Conservation (phyloP, 2,329 filamentous ascomycete species). For the Aspergillus japonicus region DNA sequence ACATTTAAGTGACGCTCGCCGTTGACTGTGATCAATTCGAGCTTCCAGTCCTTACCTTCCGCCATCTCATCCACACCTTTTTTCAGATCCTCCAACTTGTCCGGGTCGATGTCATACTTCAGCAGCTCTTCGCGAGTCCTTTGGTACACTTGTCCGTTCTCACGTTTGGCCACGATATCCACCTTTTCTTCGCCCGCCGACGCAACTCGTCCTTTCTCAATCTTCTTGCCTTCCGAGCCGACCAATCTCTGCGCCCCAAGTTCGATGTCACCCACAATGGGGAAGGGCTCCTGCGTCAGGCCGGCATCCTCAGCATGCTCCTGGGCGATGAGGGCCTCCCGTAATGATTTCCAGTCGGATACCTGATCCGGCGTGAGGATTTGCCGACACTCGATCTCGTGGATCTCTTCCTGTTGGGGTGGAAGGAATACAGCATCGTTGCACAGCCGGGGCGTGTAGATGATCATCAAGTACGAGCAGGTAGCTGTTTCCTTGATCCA, state of each 20-base stretch:
- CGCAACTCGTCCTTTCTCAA: conserved; percentile 58
- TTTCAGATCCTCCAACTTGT: conserved; percentile 67
- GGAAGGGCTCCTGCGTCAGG: conserved; percentile 27
- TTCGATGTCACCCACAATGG: conserved; percentile 57
- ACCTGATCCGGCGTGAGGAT: conserved; percentile 62
- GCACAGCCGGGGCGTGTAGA: conserved; percentile 85
- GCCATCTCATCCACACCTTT: conserved; percentile 68
- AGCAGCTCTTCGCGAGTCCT: conserved; percentile 67
- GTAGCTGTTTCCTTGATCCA: conserved; percentile 93
- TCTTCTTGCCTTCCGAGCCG: conserved; percentile 54
- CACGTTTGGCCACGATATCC: conserved; percentile 52
- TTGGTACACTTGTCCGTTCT: conserved; percentile 62
- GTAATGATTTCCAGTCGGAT: conserved; percentile 47
- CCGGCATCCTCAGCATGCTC: conserved; percentile 31
- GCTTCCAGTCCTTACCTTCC: conserved; percentile 70
- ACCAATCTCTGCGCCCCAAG: conserved; percentile 59
- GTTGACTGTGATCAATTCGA: conserved; percentile 73
- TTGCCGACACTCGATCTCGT: conserved; percentile 72
- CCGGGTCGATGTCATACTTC: conserved; percentile 64
- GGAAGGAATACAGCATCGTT: conserved; percentile 83
- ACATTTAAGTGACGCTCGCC: conserved; percentile 67
- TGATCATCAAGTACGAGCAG: conserved; percentile 88
- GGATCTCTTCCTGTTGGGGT: conserved; percentile 71
- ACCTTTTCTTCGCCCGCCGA: conserved; percentile 51
- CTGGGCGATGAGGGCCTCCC: conserved; percentile 32